Percentiles rank a stretch among this genome's conserved stretches.
These are phyloP conservation scores for Phytophthora cajani DNA, from an alignment of 352 stramenopile species.

Conservation along the genomic window DNA sequence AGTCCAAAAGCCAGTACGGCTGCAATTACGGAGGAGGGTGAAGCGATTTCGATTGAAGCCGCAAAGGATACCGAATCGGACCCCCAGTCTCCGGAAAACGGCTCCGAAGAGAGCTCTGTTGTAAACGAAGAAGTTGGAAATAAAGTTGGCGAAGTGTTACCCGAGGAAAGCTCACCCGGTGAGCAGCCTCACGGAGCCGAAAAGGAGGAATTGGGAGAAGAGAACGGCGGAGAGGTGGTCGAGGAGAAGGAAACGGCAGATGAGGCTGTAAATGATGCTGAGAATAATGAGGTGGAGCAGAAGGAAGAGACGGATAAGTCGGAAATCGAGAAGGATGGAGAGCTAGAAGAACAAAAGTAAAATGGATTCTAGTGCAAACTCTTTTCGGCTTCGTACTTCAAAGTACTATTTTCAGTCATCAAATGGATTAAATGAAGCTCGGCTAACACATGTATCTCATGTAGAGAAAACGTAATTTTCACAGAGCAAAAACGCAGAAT, in stretches of 20 bases:
- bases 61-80: constrained; percentile 42
- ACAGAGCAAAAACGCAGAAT: too few species aligned
- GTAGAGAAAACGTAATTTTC: too few species aligned
- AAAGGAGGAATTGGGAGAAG: background rate
- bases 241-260: background rate
- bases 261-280: background rate
- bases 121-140: background rate
- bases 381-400: too few species aligned
- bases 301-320: constrained; percentile 4
- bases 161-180: background rate
- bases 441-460: too few species aligned
- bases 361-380: background rate
- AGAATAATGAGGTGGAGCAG: constrained; percentile 1
- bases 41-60: background rate
- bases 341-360: constrained; percentile 1
- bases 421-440: too few species aligned
- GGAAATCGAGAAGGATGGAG: constrained; percentile 1
- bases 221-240: background rate
- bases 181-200: background rate
- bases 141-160: background rate
- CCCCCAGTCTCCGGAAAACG: constrained; percentile 22
- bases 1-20: background rate
- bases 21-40: background rate
- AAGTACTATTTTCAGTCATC: too few species aligned
- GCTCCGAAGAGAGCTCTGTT: background rate